Percentiles rank a stretch among this genome's conserved stretches.
phyloP scores from a whole-genome alignment of 2,329 filamentous ascomycete species.

The Xylogone sp. region DNA sequence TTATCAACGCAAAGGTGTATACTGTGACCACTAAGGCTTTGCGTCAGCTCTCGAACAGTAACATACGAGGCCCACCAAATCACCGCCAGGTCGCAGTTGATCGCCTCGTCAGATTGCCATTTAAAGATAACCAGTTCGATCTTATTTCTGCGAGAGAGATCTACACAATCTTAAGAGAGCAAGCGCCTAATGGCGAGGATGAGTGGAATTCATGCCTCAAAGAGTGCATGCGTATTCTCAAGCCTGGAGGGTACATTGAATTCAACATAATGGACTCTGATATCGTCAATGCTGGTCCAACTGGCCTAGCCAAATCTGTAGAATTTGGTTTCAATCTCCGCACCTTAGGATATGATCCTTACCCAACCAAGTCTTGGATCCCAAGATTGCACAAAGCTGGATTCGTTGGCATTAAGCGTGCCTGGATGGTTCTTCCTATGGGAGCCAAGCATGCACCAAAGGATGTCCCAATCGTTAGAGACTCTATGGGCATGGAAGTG shows the following conservation, averaged over 20 bases:
- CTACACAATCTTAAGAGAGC: constrained; percentile 76
- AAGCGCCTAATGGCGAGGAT: constrained; percentile 64
- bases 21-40: constrained; percentile 76
- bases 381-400: constrained; percentile 68
- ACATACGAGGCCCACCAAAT: constrained; percentile 79
- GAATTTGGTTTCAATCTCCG: constrained; percentile 91
- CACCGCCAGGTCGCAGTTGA: constrained; percentile 80
- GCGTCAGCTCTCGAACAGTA: constrained; percentile 66
- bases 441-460: constrained; percentile 48
- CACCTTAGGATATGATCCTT: constrained; percentile 84
- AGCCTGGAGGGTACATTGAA: constrained; percentile 89
- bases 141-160: constrained; percentile 86
- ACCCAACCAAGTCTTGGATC: constrained; percentile 78
- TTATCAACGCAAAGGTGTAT: constrained; percentile 81
- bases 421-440: constrained; percentile 88
- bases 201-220: constrained; percentile 83
- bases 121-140: constrained; percentile 82
- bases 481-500: constrained; percentile 35
- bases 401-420: constrained; percentile 76
- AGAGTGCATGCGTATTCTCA: constrained; percentile 84
- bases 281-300: constrained; percentile 77
- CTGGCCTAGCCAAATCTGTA: constrained; percentile 77
- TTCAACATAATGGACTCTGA: constrained; percentile 88
- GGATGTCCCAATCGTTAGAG: constrained; percentile 31
- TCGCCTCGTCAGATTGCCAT: constrained; percentile 76